Evolutionary conservation across 768 basidiomycete genomes (phyloP), one percentile per base, ranked within the genome.

Genomic region (Rhodotorula sphaerocarpa): DNA sequence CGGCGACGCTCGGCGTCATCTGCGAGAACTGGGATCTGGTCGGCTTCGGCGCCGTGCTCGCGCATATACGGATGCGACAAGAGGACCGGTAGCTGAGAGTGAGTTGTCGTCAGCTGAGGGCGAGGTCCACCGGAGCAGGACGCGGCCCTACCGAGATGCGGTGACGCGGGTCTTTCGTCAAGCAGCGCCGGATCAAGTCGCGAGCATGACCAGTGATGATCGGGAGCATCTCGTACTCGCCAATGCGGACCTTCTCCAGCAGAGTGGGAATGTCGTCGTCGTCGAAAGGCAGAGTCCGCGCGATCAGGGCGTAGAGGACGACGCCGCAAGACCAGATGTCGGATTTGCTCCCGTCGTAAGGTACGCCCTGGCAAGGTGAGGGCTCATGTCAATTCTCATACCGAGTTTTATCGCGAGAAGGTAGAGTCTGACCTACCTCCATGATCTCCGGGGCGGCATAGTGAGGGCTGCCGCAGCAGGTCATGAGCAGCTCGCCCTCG

Each of bases 261-360:
- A 97, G 79, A 16, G 80, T 76, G 4, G 81, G 79, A 51, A 86
- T 79, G 72, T 92, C 85, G 68, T 91, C 87, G 73, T 92, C 86
- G 73, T 96, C 90, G 71, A 96, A 96, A 1, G 92, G 92, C n/a
- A 95, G 79, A 46, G 82, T 80, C 10, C 90, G 90, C 7, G 84
- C 83, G 43, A 96, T 79, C n/a, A 97, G 79, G 25, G 90, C 89
- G 70, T 84, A 90, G 58, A 97, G 81, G 68, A 93, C 90, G 73
- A 97, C 83, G 59, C 92, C 92, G 71, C 91, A 92, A 44, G 90
- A 93, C 92, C 92, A 96, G 73, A 92, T 88, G 76, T 97, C 92
- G 25, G 90, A 84, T n/a, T 82, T 80, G 5, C 84, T 81, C 12
- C 91, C 92, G 70, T 90, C 82, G 75, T 96, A 97, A 7, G 84